Percentiles rank a stretch among this genome's conserved stretches.
These are phyloP conservation scores for Meira miltonrushii DNA, from an alignment of 1,284 basidiomycete genomes.

Conservation along the genomic window DNA sequence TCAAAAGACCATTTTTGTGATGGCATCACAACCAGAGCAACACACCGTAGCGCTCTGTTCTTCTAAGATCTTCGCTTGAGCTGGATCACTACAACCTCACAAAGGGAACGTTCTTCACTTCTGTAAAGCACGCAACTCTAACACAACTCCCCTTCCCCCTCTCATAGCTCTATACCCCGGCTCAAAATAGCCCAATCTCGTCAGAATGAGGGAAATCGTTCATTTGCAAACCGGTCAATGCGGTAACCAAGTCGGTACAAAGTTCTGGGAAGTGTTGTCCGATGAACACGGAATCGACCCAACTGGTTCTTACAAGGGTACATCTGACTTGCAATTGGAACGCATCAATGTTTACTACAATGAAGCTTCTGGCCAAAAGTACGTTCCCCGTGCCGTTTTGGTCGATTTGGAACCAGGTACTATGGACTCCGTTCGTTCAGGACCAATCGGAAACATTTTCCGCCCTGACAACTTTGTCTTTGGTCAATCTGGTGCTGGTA, in stretches of 20 bases:
- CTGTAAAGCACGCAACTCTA: too few relatives aligned
- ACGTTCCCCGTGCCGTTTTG: conserved; percentile 83
- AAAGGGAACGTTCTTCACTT: too few relatives aligned
- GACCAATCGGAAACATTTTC: conserved; percentile 59
- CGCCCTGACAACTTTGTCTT: conserved; percentile 65
- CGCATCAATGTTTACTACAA: conserved; percentile 63
- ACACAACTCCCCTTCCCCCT: not conserved
- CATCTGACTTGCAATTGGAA: conserved; percentile 92
- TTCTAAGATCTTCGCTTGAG: too few relatives aligned
- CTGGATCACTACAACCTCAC: too few relatives aligned
- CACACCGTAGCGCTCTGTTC: too few relatives aligned
- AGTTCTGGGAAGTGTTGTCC: conserved; percentile 96
- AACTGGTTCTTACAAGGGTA: conserved; percentile 85
- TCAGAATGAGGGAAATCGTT: conserved; percentile 20
- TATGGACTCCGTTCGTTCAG: conserved; percentile 84
- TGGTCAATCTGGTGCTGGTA: conserved; percentile 60
- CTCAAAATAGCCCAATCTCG: not conserved
- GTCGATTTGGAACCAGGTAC: conserved; percentile 88
- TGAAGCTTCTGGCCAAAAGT: conserved; percentile 59
- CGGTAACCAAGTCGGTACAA: conserved; percentile 62
- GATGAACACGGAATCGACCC: conserved; percentile 94
- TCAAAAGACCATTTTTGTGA: too few relatives aligned
- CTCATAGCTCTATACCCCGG: not conserved
- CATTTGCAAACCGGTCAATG: conserved; percentile 53
- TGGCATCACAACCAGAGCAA: too few relatives aligned